phyloP scores from a whole-genome alignment of 1,284 basidiomycete genomes.

The Erythrobasidium hasegawianum region DNA sequence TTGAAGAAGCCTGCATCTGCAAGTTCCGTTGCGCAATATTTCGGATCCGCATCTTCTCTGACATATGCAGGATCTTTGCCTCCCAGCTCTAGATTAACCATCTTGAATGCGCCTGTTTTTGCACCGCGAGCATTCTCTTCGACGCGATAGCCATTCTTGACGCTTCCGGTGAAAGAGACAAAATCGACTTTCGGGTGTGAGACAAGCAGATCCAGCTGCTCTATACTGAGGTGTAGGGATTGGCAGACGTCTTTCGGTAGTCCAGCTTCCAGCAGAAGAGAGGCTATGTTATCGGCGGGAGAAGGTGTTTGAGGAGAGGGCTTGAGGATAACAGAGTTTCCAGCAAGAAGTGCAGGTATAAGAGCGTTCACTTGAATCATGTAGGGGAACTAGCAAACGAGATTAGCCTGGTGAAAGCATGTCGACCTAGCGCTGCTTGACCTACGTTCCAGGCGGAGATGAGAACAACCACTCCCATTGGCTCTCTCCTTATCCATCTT shows the following conservation, averaged over 20 bases:
- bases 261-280: slow-evolving; percentile 66
- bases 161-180: slow-evolving; percentile 87
- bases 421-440: slow-evolving; percentile 25
- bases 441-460: slow-evolving; percentile 85
- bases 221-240: slow-evolving; percentile 65
- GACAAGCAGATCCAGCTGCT: slow-evolving; percentile 63
- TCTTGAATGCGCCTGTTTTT: slow-evolving; percentile 68
- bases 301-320: slow-evolving; percentile 92
- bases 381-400: slow-evolving; percentile 63
- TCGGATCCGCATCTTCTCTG: slow-evolving; percentile 66
- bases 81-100: slow-evolving; percentile 68
- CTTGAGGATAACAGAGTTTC: slow-evolving; percentile 85
- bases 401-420: not conserved
- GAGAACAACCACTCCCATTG: slow-evolving; percentile 81
- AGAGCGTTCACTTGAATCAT: slow-evolving; percentile 84
- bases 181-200: slow-evolving; percentile 69
- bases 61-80: slow-evolving; percentile 97
- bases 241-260: slow-evolving; percentile 69
- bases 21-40: slow-evolving; percentile 75
- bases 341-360: slow-evolving; percentile 69
- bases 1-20: slow-evolving; percentile 94
- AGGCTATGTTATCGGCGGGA: slow-evolving; percentile 72
- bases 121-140: slow-evolving; percentile 51
- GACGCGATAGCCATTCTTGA: slow-evolving; percentile 52
- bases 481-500: slow-evolving; percentile 73